phyloP scores from a whole-genome alignment of 805 yeast species.

The Candida pseudoglaebosa region DNA sequence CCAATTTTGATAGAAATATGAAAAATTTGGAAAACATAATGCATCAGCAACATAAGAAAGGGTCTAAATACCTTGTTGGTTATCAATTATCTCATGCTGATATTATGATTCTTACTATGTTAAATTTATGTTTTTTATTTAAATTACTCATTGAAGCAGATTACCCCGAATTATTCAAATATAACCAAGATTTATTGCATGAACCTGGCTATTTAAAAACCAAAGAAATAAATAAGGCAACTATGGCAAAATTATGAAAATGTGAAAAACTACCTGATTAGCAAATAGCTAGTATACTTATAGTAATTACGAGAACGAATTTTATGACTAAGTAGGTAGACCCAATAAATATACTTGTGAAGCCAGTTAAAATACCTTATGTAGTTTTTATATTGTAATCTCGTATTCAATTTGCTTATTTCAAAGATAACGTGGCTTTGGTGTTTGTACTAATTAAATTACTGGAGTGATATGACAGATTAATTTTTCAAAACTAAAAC shows the following conservation, averaged over 20 bases:
- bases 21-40: conserved; percentile 26
- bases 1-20: conserved; percentile 21
- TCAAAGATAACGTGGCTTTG: no score
- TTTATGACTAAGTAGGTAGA: no score
- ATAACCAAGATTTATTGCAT: background rate
- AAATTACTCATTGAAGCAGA: background rate
- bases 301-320: no score
- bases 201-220: conserved; percentile 1
- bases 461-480: no score
- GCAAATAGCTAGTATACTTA: no score
- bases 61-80: conserved; percentile 34
- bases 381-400: no score
- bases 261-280: no score
- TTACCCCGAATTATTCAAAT: conserved; percentile 1
- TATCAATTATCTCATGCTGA: conserved; percentile 34
- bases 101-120: conserved; percentile 21
- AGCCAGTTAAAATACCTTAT: no score
- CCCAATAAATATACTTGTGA: no score
- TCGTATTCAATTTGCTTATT: no score
- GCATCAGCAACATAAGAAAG: conserved; percentile 19
- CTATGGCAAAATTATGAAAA: background rate
- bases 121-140: background rate
- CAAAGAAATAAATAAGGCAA: background rate
- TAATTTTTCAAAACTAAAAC: no score
- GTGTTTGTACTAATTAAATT: no score